Evolutionary conservation across 352 stramenopile genomes (phyloP).

Genomic region (Thalassiosira ordinaria): DNA sequence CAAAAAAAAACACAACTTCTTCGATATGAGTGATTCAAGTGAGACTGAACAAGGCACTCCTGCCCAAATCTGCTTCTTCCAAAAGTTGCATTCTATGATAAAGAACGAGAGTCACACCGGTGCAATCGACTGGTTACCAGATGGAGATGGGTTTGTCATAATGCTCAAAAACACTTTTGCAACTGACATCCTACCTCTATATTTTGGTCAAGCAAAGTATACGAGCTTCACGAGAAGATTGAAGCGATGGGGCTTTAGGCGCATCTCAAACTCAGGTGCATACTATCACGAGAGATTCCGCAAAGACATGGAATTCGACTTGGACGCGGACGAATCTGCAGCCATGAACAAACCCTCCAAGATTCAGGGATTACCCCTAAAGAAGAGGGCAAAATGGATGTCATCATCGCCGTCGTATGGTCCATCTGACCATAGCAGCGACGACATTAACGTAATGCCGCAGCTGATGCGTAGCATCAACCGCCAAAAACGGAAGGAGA

Average conservation of each 20-base stretch:
- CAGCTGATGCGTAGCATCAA: background rate
- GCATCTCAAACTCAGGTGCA: constrained; percentile 60
- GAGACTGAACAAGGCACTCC: background rate
- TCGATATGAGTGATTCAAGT: background rate
- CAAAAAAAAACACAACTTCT: no score
- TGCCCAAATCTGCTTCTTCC: background rate
- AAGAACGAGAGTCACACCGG: background rate
- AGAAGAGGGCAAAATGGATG: background rate
- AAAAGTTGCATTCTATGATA: background rate
- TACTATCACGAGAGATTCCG: constrained; percentile 68
- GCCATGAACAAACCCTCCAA: background rate
- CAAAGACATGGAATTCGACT: background rate
- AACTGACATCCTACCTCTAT: constrained; percentile 26
- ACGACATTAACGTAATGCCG: background rate
- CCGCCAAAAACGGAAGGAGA: background rate
- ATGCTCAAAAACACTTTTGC: constrained; percentile 37
- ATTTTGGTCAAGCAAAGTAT: constrained; percentile 57
- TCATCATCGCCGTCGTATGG: background rate
- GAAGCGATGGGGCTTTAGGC: constrained; percentile 63
- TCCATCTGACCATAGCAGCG: background rate
- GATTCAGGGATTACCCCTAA: background rate
- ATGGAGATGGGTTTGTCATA: constrained; percentile 36
- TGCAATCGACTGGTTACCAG: constrained; percentile 23
- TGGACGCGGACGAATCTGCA: background rate
- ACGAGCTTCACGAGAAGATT: constrained; percentile 57